A percentile compares a stretch with the other conserved stretches of the same genome.
Evolutionary conservation across 805 yeast genomes (phyloP).

Genomic region (Yamadazyma laniorum): DNA sequence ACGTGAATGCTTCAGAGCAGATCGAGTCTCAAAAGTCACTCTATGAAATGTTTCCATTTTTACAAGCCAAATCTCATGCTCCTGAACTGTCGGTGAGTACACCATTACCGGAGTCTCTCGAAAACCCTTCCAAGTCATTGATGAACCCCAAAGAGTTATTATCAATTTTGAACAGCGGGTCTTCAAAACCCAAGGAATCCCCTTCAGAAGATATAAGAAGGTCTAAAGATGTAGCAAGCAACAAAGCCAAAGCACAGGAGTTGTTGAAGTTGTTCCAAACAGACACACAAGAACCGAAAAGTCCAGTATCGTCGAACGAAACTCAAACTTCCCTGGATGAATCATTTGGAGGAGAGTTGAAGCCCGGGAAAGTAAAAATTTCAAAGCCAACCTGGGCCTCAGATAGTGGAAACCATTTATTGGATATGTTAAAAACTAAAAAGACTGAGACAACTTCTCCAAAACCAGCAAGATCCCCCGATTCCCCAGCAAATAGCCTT

Average conservation of each 20-base stretch:
- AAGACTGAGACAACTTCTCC: neutral
- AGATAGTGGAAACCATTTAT: constrained; percentile 10
- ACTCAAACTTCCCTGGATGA: constrained; percentile 9
- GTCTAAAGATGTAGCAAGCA: constrained; percentile 19
- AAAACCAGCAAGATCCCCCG: constrained; percentile 3
- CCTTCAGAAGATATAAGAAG: constrained; percentile 9
- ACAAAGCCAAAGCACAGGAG: constrained; percentile 31
- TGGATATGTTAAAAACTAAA: constrained; percentile 6
- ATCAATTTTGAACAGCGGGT: constrained; percentile 36
- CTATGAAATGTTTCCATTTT: constrained; percentile 10
- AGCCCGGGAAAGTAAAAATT: constrained; percentile 26
- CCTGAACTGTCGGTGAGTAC: constrained; percentile 8
- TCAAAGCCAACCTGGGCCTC: constrained; percentile 23
- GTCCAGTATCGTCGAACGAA: neutral
- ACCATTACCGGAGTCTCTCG: constrained; percentile 39
- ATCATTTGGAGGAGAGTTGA: constrained; percentile 8
- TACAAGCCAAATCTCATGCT: neutral
- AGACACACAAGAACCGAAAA: constrained; percentile 6
- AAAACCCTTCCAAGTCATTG: constrained; percentile 35
- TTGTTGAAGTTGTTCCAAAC: constrained; percentile 29
- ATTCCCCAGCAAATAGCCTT: constrained; percentile 14
- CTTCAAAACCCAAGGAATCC: constrained; percentile 6
- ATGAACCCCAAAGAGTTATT: constrained; percentile 43
- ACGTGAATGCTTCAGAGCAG: constrained; percentile 31
- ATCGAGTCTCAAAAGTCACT: constrained; percentile 24